Conservation (phyloP, 2,329 filamentous ascomycete species). For the Raffaelea albimanens region DNA sequence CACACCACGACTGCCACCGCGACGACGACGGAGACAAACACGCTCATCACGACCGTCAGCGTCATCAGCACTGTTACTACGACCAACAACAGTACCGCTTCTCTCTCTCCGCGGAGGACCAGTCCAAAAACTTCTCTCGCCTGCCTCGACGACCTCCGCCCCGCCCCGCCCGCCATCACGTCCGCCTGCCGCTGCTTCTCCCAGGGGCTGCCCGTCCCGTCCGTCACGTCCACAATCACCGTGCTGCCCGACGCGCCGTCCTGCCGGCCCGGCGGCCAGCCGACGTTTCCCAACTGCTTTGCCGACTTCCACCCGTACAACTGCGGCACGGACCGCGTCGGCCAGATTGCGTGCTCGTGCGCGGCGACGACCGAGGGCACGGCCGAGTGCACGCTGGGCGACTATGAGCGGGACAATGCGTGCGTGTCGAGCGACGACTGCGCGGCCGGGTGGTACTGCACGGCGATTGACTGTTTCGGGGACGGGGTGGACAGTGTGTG, state of each 20-base stretch:
- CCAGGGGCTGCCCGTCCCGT: not conserved
- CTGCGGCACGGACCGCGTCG: conserved; percentile 6
- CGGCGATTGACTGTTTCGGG: conserved; percentile 8
- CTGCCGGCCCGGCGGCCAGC: conserved; percentile 5
- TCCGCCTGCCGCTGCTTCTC: conserved; percentile 9
- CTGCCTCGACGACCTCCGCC: conserved; percentile 9
- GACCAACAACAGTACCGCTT: not conserved
- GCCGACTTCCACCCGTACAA: conserved; percentile 10
- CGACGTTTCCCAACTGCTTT: conserved; percentile 9
- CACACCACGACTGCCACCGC: conserved; percentile 1
- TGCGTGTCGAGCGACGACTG: conserved; percentile 7
- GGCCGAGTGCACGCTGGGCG: conserved; percentile 8
- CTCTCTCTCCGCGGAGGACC: not conserved
- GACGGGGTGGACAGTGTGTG: conserved; percentile 4
- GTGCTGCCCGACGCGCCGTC: conserved; percentile 1
- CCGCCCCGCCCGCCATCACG: not conserved
- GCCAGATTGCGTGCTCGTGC: conserved; percentile 10
- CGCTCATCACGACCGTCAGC: not conserved
- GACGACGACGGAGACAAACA: not conserved
- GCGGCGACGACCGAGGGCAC: conserved; percentile 6
- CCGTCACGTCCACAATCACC: conserved; percentile 5
- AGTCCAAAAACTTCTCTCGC: conserved; percentile 3
- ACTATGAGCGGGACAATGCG: conserved; percentile 9
- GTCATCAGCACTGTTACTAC: not conserved
- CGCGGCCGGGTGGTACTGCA: conserved; percentile 8